Percentiles rank a stretch among this genome's conserved stretches.
Conservation (phyloP, 2,329 filamentous ascomycete genomes). For the Cadophora luteo-olivacea region DNA sequence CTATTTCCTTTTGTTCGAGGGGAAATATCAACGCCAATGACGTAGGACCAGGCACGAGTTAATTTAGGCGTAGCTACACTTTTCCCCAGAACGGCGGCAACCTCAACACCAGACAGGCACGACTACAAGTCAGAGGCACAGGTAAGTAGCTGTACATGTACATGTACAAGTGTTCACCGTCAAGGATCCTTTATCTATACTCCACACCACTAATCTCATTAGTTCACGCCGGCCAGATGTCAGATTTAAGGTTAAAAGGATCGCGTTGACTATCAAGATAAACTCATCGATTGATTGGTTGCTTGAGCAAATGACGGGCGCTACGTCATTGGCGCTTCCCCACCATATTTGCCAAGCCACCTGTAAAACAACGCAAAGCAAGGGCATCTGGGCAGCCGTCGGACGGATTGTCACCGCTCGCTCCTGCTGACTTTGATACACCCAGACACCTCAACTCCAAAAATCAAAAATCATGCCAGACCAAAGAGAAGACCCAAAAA, state of each 20-base stretch:
- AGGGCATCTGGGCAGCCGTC: not conserved
- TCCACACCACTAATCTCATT: too few relatives aligned
- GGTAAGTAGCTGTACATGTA: too few relatives aligned
- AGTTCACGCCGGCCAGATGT: not conserved
- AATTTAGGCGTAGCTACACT: too few relatives aligned
- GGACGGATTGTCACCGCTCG: slow-evolving; percentile 19
- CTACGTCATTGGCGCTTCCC: slow-evolving; percentile 3
- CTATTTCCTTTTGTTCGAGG: too few relatives aligned
- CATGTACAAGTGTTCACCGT: too few relatives aligned
- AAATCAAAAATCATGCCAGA: not conserved
- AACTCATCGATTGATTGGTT: slow-evolving; percentile 1
- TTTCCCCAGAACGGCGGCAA: too few relatives aligned
- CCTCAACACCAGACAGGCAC: too few relatives aligned
- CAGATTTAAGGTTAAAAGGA: not conserved
- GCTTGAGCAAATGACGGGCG: not conserved
- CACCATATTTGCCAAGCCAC: not conserved
- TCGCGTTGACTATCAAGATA: not conserved
- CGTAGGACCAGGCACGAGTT: not conserved
- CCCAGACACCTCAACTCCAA: not conserved
- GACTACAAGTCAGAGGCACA: too few relatives aligned
- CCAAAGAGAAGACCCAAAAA: not conserved
- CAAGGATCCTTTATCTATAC: not conserved
- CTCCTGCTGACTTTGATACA: too few relatives aligned
- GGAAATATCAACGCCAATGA: not conserved
- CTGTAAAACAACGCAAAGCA: too few relatives aligned